Conservation (phyloP, 495 filamentous ascomycete genomes). For the Entonaema liquescens region DNA sequence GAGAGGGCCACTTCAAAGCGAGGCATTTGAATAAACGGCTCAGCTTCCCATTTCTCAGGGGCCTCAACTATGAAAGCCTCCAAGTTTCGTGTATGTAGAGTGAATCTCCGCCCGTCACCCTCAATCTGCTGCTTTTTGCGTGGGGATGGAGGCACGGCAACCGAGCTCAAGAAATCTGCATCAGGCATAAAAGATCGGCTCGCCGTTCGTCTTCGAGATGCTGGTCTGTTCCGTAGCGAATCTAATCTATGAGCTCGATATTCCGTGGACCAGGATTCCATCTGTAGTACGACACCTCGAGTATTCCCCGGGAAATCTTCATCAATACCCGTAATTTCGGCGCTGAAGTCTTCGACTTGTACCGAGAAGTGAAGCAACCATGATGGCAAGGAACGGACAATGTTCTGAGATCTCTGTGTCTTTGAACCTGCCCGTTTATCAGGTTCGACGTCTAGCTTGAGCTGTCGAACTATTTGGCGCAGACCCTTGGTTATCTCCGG, state of each 20-base stretch:
- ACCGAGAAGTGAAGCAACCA: constrained; percentile 89
- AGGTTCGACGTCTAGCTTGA: constrained; percentile 68
- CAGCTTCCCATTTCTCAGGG: constrained; percentile 81
- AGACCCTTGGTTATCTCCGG: constrained; percentile 92
- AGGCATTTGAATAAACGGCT: constrained; percentile 87
- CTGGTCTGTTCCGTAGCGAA: constrained; percentile 54
- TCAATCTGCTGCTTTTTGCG: constrained; percentile 63
- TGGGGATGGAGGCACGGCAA: constrained; percentile 69
- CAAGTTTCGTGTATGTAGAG: constrained; percentile 80
- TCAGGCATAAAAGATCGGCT: constrained; percentile 67
- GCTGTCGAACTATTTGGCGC: constrained; percentile 85
- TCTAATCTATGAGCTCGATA: constrained; percentile 85
- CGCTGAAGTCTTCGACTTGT: constrained; percentile 85
- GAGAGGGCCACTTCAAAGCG: constrained; percentile 86
- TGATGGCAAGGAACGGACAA: constrained; percentile 77
- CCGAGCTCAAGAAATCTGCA: constrained; percentile 62
- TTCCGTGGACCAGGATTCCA: constrained; percentile 91
- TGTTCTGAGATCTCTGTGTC: constrained; percentile 63
- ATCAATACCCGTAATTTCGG: constrained; percentile 92
- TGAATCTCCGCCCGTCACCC: constrained; percentile 85
- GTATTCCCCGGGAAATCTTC: constrained; percentile 77
- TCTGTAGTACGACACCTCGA: constrained; percentile 81
- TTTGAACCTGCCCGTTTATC: constrained; percentile 64
- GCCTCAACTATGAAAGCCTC: constrained; percentile 91
- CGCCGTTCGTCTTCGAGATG: constrained; percentile 65